Evolutionary conservation across 495 filamentous ascomycete genomes (phyloP).

Genomic region (Sordaria brevicollis): DNA sequence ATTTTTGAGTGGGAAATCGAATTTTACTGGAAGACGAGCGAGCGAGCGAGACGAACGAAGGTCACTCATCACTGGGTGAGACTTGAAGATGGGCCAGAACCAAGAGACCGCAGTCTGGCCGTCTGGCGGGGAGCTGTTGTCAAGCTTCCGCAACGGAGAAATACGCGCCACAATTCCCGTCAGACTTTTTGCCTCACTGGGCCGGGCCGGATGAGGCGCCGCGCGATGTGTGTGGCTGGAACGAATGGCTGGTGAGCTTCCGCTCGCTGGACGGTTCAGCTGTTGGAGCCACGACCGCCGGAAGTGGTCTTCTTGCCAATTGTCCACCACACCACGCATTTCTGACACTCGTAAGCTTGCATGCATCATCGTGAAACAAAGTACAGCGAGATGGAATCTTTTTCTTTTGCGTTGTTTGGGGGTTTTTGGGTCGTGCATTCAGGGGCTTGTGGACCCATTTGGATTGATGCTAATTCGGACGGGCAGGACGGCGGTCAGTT

Average conservation of each 20-base stretch:
- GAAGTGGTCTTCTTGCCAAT: background rate
- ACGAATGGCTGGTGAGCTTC: background rate
- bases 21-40: background rate
- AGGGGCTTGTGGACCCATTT: background rate
- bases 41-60: background rate
- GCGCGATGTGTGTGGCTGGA: background rate
- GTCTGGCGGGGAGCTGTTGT: background rate
- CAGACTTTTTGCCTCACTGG: background rate
- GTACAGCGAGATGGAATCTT: background rate
- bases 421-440: background rate
- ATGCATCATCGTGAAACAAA: background rate
- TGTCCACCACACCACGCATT: background rate
- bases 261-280: background rate
- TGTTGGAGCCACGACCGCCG: background rate
- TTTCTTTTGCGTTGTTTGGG: background rate
- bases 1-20: background rate
- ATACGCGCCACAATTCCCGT: background rate
- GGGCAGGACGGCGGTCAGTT: background rate
- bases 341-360: background rate
- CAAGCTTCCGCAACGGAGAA: background rate
- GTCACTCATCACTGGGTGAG: background rate
- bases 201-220: background rate
- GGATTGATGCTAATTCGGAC: background rate
- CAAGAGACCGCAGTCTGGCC: too few relatives aligned
- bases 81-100: background rate